These are phyloP conservation scores for Blastocystis sp. DNA, from an alignment of 352 stramenopile genomes.

Conservation along the genomic window DNA sequence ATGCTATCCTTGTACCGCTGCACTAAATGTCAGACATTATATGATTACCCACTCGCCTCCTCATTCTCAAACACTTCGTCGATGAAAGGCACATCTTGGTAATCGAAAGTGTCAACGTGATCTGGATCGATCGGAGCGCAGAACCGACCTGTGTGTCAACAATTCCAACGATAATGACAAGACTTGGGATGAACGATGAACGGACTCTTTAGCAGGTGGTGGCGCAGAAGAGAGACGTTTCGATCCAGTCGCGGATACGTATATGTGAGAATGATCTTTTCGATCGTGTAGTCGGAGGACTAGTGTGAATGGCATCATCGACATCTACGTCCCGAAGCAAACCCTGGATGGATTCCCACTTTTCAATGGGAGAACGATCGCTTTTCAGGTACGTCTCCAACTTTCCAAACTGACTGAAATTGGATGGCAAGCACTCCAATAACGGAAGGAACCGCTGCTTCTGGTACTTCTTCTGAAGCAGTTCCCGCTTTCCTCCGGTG, in stretches of 20 bases:
- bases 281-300: neutral
- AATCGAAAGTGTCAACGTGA: neutral
- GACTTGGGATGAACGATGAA: constrained; percentile 53
- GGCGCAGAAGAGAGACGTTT: constrained; percentile 36
- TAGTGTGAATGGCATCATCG: neutral
- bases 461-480: neutral
- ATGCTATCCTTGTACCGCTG: neutral
- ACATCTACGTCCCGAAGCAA: neutral
- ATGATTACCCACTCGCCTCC: neutral
- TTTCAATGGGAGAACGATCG: neutral
- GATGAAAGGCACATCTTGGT: neutral
- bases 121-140: constrained; percentile 45
- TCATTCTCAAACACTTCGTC: constrained; percentile 22
- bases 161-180: neutral
- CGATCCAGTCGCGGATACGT: constrained; percentile 14
- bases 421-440: neutral
- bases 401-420: neutral
- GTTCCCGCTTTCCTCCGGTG: neutral
- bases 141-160: neutral
- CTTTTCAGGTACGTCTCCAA: neutral
- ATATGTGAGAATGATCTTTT: constrained; percentile 30
- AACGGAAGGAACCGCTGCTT: neutral
- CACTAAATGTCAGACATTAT: neutral
- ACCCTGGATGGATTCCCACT: neutral
- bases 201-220: constrained; percentile 48